Evolutionary conservation across 2,329 filamentous ascomycete species (phyloP).

Genomic region (Diaporthe humulicola): DNA sequence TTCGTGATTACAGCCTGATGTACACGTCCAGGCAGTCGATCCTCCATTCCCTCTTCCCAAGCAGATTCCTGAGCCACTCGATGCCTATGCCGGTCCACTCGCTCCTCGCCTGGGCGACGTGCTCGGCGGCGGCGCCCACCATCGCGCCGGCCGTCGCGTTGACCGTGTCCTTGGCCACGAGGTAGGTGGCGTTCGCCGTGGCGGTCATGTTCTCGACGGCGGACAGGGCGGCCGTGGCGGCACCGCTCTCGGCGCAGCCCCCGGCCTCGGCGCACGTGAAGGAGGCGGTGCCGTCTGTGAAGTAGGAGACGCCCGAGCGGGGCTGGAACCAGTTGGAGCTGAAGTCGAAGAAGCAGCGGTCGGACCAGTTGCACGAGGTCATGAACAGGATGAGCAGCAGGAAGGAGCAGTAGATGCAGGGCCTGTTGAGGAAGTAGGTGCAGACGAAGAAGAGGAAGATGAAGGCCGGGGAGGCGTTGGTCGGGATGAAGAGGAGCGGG

Average conservation of each 20-base stretch:
- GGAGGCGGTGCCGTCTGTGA: constrained; percentile 44
- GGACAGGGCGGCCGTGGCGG: constrained; percentile 47
- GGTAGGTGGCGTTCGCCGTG: constrained; percentile 60
- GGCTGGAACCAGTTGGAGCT: constrained; percentile 93
- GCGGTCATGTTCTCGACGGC: constrained; percentile 44
- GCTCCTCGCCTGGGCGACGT: constrained; percentile 64
- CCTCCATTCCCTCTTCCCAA: constrained; percentile 89
- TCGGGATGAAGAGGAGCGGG: constrained; percentile 88
- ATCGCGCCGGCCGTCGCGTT: constrained; percentile 79
- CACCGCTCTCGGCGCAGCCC: background rate
- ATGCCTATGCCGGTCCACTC: constrained; percentile 84
- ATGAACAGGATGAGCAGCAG: constrained; percentile 95
- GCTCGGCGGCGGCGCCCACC: constrained; percentile 75
- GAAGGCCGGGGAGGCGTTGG: constrained; percentile 86
- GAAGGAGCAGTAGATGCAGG: constrained; percentile 97
- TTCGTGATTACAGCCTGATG: constrained; percentile 73
- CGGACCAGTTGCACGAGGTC: constrained; percentile 90
- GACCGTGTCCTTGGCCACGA: constrained; percentile 63
- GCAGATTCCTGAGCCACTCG: constrained; percentile 86
- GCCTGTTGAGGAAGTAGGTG: constrained; percentile 95
- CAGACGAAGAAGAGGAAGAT: constrained; percentile 91
- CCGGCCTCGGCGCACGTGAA: constrained; percentile 13
- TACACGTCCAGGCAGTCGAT: constrained; percentile 93
- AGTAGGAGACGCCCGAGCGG: constrained; percentile 62
- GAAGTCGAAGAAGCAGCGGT: constrained; percentile 94